Evolutionary conservation across 345 rosid species (phyloP).

Genomic region (Bruguiera gymnorhiza): DNA sequence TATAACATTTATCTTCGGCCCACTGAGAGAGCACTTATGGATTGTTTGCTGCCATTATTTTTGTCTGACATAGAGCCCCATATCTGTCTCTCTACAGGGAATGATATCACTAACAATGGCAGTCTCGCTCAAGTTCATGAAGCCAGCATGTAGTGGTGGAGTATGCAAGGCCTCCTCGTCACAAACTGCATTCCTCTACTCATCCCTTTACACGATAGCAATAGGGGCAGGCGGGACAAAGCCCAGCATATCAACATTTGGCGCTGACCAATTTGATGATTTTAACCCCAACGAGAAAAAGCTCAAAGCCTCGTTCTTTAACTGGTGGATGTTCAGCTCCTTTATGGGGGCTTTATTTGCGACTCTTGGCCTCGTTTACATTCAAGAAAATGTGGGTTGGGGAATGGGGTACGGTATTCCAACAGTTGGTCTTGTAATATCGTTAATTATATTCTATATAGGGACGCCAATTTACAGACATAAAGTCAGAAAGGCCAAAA

Average conservation of each 20-base stretch:
- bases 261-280: constrained; percentile 94
- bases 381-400: constrained; percentile 91
- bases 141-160: constrained; percentile 59
- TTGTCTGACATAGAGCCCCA: no score
- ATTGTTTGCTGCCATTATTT: background rate
- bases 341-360: constrained; percentile 76
- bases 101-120: constrained; percentile 79
- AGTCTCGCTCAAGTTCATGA: constrained; percentile 57
- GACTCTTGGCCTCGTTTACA: constrained; percentile 74
- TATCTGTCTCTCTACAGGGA: constrained; percentile 45
- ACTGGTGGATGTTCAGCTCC: constrained; percentile 96
- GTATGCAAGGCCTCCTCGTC: constrained; percentile 68
- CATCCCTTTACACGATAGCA: constrained; percentile 71
- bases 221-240: constrained; percentile 89
- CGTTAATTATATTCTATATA: constrained; percentile 61
- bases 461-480: constrained; percentile 89
- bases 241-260: constrained; percentile 91
- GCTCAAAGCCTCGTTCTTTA: constrained; percentile 81
- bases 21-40: no score
- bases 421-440: constrained; percentile 60
- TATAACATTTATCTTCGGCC: background rate
- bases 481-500: constrained; percentile 52
- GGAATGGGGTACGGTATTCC: constrained; percentile 88
- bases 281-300: constrained; percentile 49
- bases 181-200: constrained; percentile 67